Evolutionary conservation across 2,329 filamentous ascomycete genomes (phyloP), one percentile per base, ranked within the genome.

Genomic region (Knoxdaviesia proteae): DNA sequence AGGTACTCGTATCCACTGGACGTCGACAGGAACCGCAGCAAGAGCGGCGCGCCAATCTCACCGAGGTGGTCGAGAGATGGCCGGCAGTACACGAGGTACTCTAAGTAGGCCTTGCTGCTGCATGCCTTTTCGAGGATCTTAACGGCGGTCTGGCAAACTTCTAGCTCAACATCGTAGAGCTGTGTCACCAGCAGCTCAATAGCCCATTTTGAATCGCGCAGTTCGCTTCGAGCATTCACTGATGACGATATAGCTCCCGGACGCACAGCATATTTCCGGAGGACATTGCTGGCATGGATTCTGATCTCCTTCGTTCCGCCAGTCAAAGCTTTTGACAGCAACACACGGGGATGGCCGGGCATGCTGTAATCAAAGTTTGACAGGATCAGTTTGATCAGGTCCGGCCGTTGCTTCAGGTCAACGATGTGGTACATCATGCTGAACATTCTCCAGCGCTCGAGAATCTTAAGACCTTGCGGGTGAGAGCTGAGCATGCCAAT

Each of bases 351-450:
- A 57, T 98, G 90, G 1, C 87, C 88, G 48, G 80, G 77, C 30
- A 92, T 64, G 20, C 77, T 81, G 55, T 94, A 98, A 59, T 98
- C 88, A 59, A 98, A 87, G 53, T 87, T 90, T 40, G 81, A 79
- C 6, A 98, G 68, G 33, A 98, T 69, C 7, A 88, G 69, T 55
- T 87, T 84, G 55, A 96, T 84, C 46, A 98, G 66, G 56, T 98
- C 90, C 39, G 88, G 84, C 3, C 90, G 80, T 57, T 90, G 81
- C 51, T 82, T 84, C 38, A 94, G 67, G 54, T 96, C 88, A 45
- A 94, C 73, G 47, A 98, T 94, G 58, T 96, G 90, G 56, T 98
- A 98, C 68, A 96, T 92, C 84, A 98, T 98, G 59, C 96, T 96
- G 61, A 94, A 87, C 69, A 98, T 92, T 51, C 86, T 84, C 88